These are phyloP conservation scores for Bacidia gigantensis DNA, from an alignment of 495 filamentous ascomycete genomes.

Conservation along the genomic window DNA sequence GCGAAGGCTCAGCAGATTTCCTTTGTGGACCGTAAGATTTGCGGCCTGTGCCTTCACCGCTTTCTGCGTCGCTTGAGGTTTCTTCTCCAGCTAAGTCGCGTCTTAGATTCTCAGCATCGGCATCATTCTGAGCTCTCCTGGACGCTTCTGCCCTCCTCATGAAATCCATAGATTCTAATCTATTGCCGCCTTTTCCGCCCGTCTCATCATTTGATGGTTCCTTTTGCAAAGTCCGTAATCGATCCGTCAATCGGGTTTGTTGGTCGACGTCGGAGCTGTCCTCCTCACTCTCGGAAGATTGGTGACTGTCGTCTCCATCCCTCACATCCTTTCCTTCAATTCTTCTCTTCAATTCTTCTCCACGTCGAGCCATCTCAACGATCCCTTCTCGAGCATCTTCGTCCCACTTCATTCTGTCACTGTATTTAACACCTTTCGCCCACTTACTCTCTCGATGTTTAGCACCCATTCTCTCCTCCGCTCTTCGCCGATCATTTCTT, in stretches of 20 bases:
- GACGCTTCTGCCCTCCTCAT: slow-evolving; percentile 80
- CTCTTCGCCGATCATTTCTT: slow-evolving; percentile 61
- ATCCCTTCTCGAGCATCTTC: slow-evolving; percentile 66
- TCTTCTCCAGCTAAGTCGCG: slow-evolving; percentile 53
- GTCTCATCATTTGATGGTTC: slow-evolving; percentile 32
- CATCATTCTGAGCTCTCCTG: slow-evolving; percentile 66
- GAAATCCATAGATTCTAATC: slow-evolving; percentile 66
- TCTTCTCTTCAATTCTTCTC: slow-evolving; percentile 72
- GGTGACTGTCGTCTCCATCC: slow-evolving; percentile 34
- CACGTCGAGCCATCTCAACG: slow-evolving; percentile 66
- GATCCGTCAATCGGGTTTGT: slow-evolving; percentile 39
- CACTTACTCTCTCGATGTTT: slow-evolving; percentile 87
- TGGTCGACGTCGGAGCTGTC: slow-evolving; percentile 47
- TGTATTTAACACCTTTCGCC: slow-evolving; percentile 78
- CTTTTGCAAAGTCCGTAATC: slow-evolving; percentile 54
- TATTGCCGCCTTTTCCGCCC: slow-evolving; percentile 28
- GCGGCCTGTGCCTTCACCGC: slow-evolving; percentile 44
- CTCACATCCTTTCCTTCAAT: slow-evolving; percentile 62
- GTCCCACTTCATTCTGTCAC: slow-evolving; percentile 67
- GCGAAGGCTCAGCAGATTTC: slow-evolving; percentile 16
- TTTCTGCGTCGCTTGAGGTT: slow-evolving; percentile 40
- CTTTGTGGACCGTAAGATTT: slow-evolving; percentile 41
- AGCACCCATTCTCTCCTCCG: slow-evolving; percentile 76
- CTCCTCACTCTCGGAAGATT: slow-evolving; percentile 41
- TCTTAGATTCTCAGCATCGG: slow-evolving; percentile 58